Evolutionary conservation across 306 rosid genomes (phyloP).

Genomic region (Acmispon strigosus): DNA sequence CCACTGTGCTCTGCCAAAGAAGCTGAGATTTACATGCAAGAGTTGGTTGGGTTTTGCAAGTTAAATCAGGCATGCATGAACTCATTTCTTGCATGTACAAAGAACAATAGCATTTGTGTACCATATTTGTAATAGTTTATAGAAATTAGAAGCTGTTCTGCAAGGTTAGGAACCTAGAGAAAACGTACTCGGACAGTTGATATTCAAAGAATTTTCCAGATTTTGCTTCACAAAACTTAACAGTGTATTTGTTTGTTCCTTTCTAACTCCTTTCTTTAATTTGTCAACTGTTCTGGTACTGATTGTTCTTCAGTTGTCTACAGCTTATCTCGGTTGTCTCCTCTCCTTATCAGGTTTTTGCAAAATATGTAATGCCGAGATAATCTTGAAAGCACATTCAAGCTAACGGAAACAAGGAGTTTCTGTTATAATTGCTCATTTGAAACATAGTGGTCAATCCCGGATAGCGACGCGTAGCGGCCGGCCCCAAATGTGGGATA

Average conservation of each 20-base stretch:
- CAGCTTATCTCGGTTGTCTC: not conserved
- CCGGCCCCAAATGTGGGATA: too few relatives aligned
- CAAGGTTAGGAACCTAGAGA: constrained; percentile 12
- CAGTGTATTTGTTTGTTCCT: not conserved
- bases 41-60: not conserved
- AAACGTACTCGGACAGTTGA: constrained; percentile 9
- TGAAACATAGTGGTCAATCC: too few relatives aligned
- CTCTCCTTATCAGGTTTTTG: not conserved
- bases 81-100: constrained; percentile 13
- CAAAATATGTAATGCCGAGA: not conserved
- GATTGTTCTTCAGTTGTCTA: too few relatives aligned
- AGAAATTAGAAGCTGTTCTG: not conserved
- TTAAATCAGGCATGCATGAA: constrained; percentile 7
- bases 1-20: constrained; percentile 1
- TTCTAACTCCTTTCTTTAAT: not conserved
- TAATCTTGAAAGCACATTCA: too few relatives aligned
- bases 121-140: constrained; percentile 11
- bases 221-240: not conserved
- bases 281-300: not conserved
- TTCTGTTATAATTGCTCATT: too few relatives aligned
- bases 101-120: not conserved
- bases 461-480: too few relatives aligned
- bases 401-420: too few relatives aligned
- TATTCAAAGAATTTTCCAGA: constrained; percentile 4
- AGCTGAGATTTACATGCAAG: not conserved